Percentiles rank a stretch among this genome's conserved stretches.
Conservation (phyloP, 108 stramenopile species). For the Parmales sp. region DNA sequence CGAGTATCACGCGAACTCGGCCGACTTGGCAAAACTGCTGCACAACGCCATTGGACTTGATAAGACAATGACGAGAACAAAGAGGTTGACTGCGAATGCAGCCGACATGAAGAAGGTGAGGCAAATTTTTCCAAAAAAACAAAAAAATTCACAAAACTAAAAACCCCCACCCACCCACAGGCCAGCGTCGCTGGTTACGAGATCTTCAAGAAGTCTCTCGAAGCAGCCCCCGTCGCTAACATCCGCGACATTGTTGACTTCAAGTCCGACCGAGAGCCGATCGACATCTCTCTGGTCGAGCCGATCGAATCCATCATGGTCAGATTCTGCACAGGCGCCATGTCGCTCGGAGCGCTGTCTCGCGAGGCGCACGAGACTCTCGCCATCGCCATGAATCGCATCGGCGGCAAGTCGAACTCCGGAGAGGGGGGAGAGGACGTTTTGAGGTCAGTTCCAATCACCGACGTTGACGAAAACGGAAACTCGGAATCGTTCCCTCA, state of each 20-base stretch:
- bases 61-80: slow-evolving; percentile 63
- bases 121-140: slow-evolving; percentile 65
- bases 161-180: slow-evolving; percentile 35
- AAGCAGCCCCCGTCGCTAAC: slow-evolving; percentile 66
- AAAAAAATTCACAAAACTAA: slow-evolving; percentile 15
- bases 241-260: slow-evolving; percentile 85
- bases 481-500: slow-evolving; percentile 71
- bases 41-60: slow-evolving; percentile 80
- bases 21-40: slow-evolving; percentile 79
- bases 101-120: slow-evolving; percentile 15
- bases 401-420: slow-evolving; percentile 87
- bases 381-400: slow-evolving; percentile 83
- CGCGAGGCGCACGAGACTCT: slow-evolving; percentile 89
- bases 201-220: slow-evolving; percentile 71
- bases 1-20: slow-evolving; percentile 90
- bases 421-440: slow-evolving; percentile 90
- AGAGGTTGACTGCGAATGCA: slow-evolving; percentile 63
- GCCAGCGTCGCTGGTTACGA: slow-evolving; percentile 69
- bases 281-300: slow-evolving; percentile 73
- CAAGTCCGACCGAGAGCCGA: slow-evolving; percentile 66
- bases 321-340: slow-evolving; percentile 86
- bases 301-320: slow-evolving; percentile 73
- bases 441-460: slow-evolving; percentile 46
- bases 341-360: slow-evolving; percentile 84
- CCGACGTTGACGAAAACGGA: slow-evolving; percentile 70